A percentile compares a stretch with the other conserved stretches of the same genome.
Evolutionary conservation across 208 protist species (phyloP).

Genomic region (Leishmania turanica): DNA sequence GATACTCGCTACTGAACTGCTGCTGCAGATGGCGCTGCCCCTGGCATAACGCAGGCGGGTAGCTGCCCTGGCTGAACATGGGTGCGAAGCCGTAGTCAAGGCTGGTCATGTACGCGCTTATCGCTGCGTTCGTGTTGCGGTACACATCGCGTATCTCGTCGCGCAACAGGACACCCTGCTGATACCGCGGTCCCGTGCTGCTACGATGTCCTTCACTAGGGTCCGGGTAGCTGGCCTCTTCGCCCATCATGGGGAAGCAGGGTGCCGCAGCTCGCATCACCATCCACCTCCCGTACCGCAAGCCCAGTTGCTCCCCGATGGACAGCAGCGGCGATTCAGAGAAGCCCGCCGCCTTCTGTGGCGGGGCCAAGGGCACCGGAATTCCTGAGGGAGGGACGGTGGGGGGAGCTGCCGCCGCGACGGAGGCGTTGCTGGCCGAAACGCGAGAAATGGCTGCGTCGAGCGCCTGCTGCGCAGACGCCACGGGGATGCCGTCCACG

Average conservation of each 20-base stretch:
- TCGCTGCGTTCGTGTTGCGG: slow-evolving; percentile 22
- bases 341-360: not conserved
- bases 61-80: not conserved
- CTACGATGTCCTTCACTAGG: not conserved
- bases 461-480: not conserved
- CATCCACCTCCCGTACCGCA: slow-evolving; percentile 5
- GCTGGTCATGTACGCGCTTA: slow-evolving; percentile 31
- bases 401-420: not conserved
- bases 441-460: slow-evolving; percentile 2
- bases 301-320: not conserved
- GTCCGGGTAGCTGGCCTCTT: not conserved
- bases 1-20: slow-evolving; percentile 29
- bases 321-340: not conserved
- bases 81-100: slow-evolving; percentile 30
- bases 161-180: slow-evolving; percentile 16
- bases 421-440: not conserved
- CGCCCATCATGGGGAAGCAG: not conserved
- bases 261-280: not conserved
- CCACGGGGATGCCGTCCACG: not conserved
- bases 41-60: not conserved
- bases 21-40: not conserved
- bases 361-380: not conserved
- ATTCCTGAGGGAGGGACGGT: not conserved
- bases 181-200: not conserved
- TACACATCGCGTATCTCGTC: slow-evolving; percentile 34